Evolutionary conservation across 345 rosid species (phyloP).

Genomic region (Brassica napus): Da-Ae NC_063437.1:2817501-2818000

Average conservation of each 20-base stretch:
- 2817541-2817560: not conserved
- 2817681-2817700: not conserved
- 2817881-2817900: not conserved
- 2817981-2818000: slow-evolving; percentile 15
- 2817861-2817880: not conserved
- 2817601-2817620: not conserved
- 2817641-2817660: not conserved
- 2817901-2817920: slow-evolving; percentile 7
- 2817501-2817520: not conserved
- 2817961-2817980: slow-evolving; percentile 15
- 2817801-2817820: not conserved
- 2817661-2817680: not conserved
- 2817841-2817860: not conserved
- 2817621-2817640: not conserved
- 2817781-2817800: not conserved
- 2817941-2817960: slow-evolving; percentile 21
- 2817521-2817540: not conserved
- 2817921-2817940: not conserved
- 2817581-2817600: not conserved
- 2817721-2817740: not conserved
- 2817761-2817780: not conserved
- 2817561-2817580: not conserved
- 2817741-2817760: not conserved
- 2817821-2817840: not conserved
- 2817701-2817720: not conserved